phyloP scores from a whole-genome alignment of 129 eudicot genomes.

The Heracleum sosnowskyi region DNA sequence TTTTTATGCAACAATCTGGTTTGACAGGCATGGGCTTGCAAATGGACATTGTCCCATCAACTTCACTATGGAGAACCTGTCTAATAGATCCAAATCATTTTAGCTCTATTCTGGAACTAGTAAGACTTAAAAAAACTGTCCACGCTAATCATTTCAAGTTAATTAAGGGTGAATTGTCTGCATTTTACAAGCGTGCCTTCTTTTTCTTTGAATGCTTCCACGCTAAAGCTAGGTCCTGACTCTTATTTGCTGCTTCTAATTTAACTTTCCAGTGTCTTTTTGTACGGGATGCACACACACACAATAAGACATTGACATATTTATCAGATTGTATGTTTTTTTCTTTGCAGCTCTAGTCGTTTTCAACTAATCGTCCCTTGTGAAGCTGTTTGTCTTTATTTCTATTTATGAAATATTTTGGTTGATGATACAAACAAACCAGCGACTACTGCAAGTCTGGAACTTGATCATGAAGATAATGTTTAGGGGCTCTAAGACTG shows the following conservation, averaged over 20 bases:
- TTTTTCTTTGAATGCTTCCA: not conserved
- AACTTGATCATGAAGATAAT: too few relatives aligned
- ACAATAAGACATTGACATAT: constrained; percentile 7
- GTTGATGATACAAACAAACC: not conserved
- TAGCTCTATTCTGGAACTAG: not conserved
- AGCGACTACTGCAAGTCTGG: not conserved
- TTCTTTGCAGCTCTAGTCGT: constrained; percentile 4
- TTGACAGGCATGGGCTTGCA: constrained; percentile 12
- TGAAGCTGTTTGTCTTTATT: not conserved
- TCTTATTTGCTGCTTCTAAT: too few relatives aligned
- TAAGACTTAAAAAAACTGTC: too few relatives aligned
- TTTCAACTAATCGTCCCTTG: constrained; percentile 6
- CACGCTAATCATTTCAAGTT: too few relatives aligned
- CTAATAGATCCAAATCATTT: constrained; percentile 2
- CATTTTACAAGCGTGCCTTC: not conserved
- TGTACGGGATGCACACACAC: not conserved
- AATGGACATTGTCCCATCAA: constrained; percentile 2
- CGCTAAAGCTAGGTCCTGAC: not conserved
- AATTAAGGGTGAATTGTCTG: too few relatives aligned
- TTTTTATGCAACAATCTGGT: not conserved
- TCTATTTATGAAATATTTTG: not conserved
- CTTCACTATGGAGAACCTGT: not conserved
- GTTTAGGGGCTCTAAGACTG: too few relatives aligned
- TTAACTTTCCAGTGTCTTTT: not conserved
- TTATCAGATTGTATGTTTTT: constrained; percentile 6